Conservation (phyloP, 805 yeast species). For the Yamadazyma scolyti region DNA sequence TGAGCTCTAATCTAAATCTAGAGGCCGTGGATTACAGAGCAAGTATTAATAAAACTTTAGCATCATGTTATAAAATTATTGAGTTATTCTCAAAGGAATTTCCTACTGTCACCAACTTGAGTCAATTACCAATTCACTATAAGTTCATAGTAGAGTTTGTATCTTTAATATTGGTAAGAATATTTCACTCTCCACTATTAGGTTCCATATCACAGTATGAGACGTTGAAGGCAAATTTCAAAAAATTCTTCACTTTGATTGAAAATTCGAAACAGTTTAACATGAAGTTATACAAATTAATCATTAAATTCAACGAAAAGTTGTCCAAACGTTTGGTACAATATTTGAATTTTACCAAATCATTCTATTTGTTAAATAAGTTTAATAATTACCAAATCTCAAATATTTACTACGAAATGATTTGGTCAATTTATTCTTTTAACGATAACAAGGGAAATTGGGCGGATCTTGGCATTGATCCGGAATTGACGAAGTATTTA, state of each 20-base stretch:
- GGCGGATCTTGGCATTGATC: conserved; percentile 26
- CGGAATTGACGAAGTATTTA: conserved; percentile 9
- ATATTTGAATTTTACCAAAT: conserved; percentile 15
- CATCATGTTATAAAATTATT: conserved; percentile 26
- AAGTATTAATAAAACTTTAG: conserved; percentile 23
- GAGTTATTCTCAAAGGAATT: conserved; percentile 18
- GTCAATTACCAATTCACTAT: conserved; percentile 38
- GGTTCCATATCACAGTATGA: conserved; percentile 21
- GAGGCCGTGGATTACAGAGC: conserved; percentile 23
- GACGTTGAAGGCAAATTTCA: conserved; percentile 20
- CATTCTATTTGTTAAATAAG: conserved; percentile 28
- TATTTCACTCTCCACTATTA: conserved; percentile 29
- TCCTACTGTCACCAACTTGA: conserved; percentile 16
- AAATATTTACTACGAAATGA: conserved; percentile 35
- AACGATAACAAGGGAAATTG: conserved; percentile 16
- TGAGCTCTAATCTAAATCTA: conserved; percentile 21
- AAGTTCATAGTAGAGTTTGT: conserved; percentile 35
- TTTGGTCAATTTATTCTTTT: conserved; percentile 33
- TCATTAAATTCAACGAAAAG: conserved; percentile 20
- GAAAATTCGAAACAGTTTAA: conserved; percentile 21
- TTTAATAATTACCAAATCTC: conserved; percentile 34
- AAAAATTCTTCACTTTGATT: conserved; percentile 16
- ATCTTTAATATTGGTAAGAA: conserved; percentile 25
- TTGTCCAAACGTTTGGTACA: conserved; percentile 10
- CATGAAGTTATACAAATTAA: conserved; percentile 18